Evolutionary conservation across 306 rosid genomes (phyloP), one percentile per base, ranked within the genome.

Genomic region (Cucurbita argyrosperma): DNA sequence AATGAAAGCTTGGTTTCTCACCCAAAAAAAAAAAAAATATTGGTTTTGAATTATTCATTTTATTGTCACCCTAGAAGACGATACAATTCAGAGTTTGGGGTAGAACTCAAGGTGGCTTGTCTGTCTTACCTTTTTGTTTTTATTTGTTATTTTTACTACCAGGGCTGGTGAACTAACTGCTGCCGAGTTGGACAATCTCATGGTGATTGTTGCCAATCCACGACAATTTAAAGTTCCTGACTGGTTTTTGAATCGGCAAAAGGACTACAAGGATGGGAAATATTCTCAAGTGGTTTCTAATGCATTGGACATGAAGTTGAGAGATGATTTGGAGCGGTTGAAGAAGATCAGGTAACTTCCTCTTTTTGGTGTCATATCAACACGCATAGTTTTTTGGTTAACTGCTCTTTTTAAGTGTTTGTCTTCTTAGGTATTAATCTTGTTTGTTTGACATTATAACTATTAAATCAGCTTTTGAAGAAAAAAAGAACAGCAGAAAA

Each of bases 261-360:
- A 89, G 83, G 96, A 89, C 54, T 87, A 89, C 83, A 87, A 87
- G 85, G 96, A 89, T 18, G 96, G 96, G 0, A 89, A 85, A 51
- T 87, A 85, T 63, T 87, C 96, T 3, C 96, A 89, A 79, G 90
- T 87, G 16, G 88, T 87, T 45, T 87, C 96, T 74, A 90, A 90
- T 74, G 90, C 90, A 10, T 68, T 90, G 89, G 96, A 90, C 77
- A 90, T 90, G 96, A 90, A 90, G 83, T 87, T 88, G 47, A 88
- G 96, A 84, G 96, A 90, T 80, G 92, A 90, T 77, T 87, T 90
- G 38, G 96, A 90, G 85, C 84, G 96, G n/a, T 82, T 90, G 88
- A 90, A 90, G 91, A 90, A 90, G 87, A 90, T 90, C 82, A 90
- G 96, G 96, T 90, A 39, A 13, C 39, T 54, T 66, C 4, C 54